Conservation (phyloP, 2,329 filamentous ascomycete species). For the Niveomyces coronatus region DNA sequence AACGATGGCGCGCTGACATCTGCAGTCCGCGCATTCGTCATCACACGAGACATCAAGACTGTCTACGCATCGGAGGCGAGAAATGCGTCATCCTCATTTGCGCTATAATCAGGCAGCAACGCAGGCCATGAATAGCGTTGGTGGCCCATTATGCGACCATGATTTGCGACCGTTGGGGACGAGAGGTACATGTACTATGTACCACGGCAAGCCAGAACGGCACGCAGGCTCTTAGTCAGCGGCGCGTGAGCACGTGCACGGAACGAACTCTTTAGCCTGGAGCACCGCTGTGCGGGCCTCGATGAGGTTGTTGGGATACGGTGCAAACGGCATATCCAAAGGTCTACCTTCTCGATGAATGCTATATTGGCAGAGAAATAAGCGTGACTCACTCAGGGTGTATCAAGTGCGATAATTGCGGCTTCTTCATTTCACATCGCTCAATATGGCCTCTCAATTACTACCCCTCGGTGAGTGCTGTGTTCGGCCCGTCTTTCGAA, state of each 20-base stretch:
- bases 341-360: not conserved
- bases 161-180: conserved; percentile 6
- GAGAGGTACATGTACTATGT: too few species aligned
- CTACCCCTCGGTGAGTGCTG: conserved; percentile 52
- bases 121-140: not conserved
- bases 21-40: conserved; percentile 2
- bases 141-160: conserved; percentile 6
- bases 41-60: too few species aligned
- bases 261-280: conserved; percentile 8
- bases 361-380: too few species aligned
- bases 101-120: conserved; percentile 10
- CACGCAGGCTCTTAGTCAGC: conserved; percentile 26
- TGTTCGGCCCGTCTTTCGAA: not conserved
- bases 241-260: conserved; percentile 23
- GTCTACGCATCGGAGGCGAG: too few species aligned
- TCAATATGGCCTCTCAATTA: conserved; percentile 60
- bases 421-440: not conserved
- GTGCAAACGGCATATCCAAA: not conserved
- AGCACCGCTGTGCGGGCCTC: conserved; percentile 1
- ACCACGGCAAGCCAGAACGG: too few species aligned
- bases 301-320: conserved; percentile 3
- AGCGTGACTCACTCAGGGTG: too few species aligned
- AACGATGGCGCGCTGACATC: not conserved
- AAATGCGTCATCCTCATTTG: too few species aligned
- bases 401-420: too few species aligned